Percentiles rank a stretch among this genome's conserved stretches.
Evolutionary conservation across 768 basidiomycete species (phyloP).

Genomic region (Cystofilobasidium bisporidii): DNA sequence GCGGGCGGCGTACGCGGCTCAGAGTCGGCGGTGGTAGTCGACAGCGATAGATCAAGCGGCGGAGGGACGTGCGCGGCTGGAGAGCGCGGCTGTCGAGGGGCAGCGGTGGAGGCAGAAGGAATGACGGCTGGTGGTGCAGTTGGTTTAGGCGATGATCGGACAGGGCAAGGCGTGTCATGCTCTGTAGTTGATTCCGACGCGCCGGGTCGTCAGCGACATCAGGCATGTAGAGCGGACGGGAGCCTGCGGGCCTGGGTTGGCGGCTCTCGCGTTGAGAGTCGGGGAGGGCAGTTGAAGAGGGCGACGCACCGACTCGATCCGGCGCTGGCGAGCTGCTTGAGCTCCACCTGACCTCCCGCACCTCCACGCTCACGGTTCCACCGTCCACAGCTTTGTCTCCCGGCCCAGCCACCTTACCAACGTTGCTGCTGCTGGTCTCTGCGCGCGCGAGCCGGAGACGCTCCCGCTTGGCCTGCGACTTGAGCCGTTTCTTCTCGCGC

Average conservation of each 20-base stretch:
- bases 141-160: too few species aligned
- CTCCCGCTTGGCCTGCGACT: not conserved
- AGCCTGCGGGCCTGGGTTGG: too few species aligned
- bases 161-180: too few species aligned
- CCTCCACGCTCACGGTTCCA: not conserved
- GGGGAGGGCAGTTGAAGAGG: too few species aligned
- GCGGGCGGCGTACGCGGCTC: conserved; percentile 5
- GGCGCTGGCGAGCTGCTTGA: not conserved
- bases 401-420: not conserved
- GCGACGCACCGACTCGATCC: too few species aligned
- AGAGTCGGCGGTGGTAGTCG: not conserved
- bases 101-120: too few species aligned
- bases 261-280: too few species aligned
- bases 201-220: too few species aligned
- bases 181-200: too few species aligned
- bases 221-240: too few species aligned
- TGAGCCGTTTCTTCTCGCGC: not conserved
- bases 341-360: conserved; percentile 11
- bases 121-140: too few species aligned
- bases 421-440: not conserved
- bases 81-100: not conserved
- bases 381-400: too few species aligned
- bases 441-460: not conserved
- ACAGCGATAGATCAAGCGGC: not conserved
- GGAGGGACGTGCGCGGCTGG: not conserved